Percentiles rank a stretch among this genome's conserved stretches.
phyloP scores from a whole-genome alignment of 169 alveolate species.

The Cryptosporidium xiaoi region DNA sequence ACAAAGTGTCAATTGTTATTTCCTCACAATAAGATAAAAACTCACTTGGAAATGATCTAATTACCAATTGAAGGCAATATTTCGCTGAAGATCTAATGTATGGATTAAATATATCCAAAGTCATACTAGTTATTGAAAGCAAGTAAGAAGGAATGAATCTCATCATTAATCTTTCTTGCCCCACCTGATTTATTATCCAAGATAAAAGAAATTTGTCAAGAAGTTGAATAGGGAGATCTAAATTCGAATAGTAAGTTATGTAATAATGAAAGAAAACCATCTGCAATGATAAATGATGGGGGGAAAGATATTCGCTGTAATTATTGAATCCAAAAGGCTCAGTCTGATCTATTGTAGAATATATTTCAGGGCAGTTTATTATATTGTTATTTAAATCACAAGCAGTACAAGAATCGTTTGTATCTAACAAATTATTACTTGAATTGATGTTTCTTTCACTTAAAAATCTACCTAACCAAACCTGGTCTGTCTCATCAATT shows the following conservation, averaged over 20 bases:
- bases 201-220: constrained; percentile 49
- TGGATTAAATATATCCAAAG: constrained; percentile 67
- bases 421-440: not conserved
- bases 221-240: constrained; percentile 66
- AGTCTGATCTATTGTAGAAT: not conserved
- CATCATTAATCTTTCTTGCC: constrained; percentile 1
- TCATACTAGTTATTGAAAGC: constrained; percentile 65
- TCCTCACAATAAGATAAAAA: constrained; percentile 60
- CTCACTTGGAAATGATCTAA: constrained; percentile 71
- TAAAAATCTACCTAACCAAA: constrained; percentile 61
- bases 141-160: constrained; percentile 71
- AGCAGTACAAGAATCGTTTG: not conserved
- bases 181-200: constrained; percentile 53
- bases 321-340: too few species aligned
- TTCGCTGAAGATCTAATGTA: constrained; percentile 61
- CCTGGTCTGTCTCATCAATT: not conserved
- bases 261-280: constrained; percentile 65
- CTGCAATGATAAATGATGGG: constrained; percentile 57
- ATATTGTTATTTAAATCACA: not conserved
- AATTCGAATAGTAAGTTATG: constrained; percentile 52
- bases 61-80: constrained; percentile 62
- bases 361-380: not conserved
- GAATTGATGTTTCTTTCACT: constrained; percentile 30
- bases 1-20: constrained; percentile 64
- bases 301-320: constrained; percentile 17